Evolutionary conservation across 768 basidiomycete species (phyloP).

Genomic region (Paxillus involutus): DNA sequence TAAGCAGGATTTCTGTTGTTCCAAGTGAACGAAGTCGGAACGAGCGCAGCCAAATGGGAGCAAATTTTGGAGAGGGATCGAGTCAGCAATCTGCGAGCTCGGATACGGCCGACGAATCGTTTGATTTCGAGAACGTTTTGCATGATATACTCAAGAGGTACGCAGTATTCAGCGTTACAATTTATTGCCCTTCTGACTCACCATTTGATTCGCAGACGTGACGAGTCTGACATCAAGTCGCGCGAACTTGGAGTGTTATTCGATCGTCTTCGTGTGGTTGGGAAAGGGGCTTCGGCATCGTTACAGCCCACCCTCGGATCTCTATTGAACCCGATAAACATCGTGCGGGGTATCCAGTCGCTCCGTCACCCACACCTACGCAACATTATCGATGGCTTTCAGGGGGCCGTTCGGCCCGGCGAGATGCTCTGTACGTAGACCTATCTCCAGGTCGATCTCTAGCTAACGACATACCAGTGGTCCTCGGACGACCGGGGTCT

Average conservation of each 20-base stretch:
- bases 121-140: conserved; percentile 31
- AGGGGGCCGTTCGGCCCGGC: conserved; percentile 57
- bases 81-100: neutral
- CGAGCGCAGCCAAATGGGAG: neutral
- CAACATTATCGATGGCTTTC: conserved; percentile 52
- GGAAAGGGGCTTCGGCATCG: conserved; percentile 54
- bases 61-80: neutral
- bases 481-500: conserved; percentile 81
- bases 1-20: conserved; percentile 16
- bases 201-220: conserved; percentile 34
- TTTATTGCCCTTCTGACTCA: neutral
- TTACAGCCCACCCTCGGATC: conserved; percentile 65
- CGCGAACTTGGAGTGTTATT: conserved; percentile 65
- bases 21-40: conserved; percentile 2
- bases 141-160: conserved; percentile 24
- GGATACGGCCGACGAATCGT: conserved; percentile 22
- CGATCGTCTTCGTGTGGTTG: conserved; percentile 56
- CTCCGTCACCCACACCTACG: conserved; percentile 61
- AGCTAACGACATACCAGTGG: conserved; percentile 47
- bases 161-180: neutral
- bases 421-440: conserved; percentile 65
- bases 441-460: neutral
- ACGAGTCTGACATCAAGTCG: conserved; percentile 46
- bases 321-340: conserved; percentile 50
- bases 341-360: conserved; percentile 43